Evolutionary conservation across 2,329 filamentous ascomycete species (phyloP).

Genomic region (Fusarium lateritium): DNA sequence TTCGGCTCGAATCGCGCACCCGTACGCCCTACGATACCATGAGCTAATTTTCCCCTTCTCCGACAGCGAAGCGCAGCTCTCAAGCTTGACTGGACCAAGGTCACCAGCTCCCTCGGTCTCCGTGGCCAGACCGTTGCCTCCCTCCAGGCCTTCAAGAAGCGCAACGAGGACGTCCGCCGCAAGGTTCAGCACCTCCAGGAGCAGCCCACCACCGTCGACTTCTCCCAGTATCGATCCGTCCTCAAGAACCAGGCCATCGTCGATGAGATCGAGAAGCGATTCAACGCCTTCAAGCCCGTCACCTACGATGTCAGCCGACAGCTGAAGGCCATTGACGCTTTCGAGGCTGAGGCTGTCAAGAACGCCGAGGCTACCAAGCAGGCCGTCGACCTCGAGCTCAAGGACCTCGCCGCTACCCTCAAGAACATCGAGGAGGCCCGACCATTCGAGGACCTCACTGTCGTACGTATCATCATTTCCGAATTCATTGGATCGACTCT

Average conservation of each 20-base stretch:
- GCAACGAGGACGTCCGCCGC: constrained; percentile 98
- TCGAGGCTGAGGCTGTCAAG: constrained; percentile 96
- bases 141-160: constrained; percentile 98
- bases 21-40: constrained; percentile 48
- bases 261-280: constrained; percentile 97
- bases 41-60: constrained; percentile 68
- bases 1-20: constrained; percentile 30
- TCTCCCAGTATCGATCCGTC: constrained; percentile 88
- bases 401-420: constrained; percentile 93
- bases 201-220: constrained; percentile 90
- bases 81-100: constrained; percentile 99
- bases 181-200: constrained; percentile 88
- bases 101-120: constrained; percentile 94
- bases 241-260: constrained; percentile 97
- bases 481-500: constrained; percentile 43
- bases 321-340: constrained; percentile 97
- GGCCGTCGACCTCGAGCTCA: constrained; percentile 94
- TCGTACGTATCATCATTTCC: constrained; percentile 75
- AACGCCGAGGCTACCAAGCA: constrained; percentile 97
- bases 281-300: constrained; percentile 90
- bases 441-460: constrained; percentile 96
- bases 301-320: constrained; percentile 95
- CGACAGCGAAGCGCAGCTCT: constrained; percentile 94
- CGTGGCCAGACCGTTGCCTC: constrained; percentile 93
- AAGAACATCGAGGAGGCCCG: constrained; percentile 97